Base-by-base conservation (phyloP, 2,329 filamentous ascomycete species). In the Exophiala phaeomuriformis region DNA sequence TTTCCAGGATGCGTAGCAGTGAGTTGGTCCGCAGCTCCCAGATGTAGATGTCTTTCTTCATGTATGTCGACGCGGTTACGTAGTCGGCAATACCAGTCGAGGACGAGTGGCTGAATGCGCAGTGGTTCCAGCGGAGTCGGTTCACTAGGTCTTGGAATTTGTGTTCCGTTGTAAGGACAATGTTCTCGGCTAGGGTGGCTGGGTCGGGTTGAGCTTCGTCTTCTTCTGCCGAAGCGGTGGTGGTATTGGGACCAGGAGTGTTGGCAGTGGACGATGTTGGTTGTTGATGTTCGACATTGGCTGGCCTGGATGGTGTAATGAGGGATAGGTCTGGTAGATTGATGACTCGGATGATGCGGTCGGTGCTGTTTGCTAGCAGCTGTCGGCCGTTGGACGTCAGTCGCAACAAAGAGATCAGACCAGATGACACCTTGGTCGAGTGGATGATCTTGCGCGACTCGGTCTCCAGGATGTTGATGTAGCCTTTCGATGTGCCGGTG, bases 141-240 rank as follows among this genome's bases (percentile, higher is more conserved):
- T 98, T 97, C 47, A 98, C 93, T 3, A 97, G 86, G 67, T 98
- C 94, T 69, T 97, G 90, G 64, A 97, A 98, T 67, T 96, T 97
- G 73, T 98, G 93, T 70, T 98, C 91, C 8, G 96, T 82, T 39
- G 93, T 88, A 39, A 98, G 77, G 64, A 91, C 85, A 64, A 98
- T 85, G 30, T 86, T 91, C 30, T 59, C 56, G 29, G 61, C 55
- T 5, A 61, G 51, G 2, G 62, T 61, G 63, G 94, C 86, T 19
- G 86, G 81, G 61, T 95, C 87, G 41, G 95, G 78, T 63, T 86
- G 49, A 31, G 19, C 19, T 19, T 63, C 55, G 77, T 7, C 80
- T 77, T 37, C 86, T 39, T n/a, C 36, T n/a, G 36, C 36, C 5
- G 8, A 7, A 39, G 36, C 4, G 10, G 36, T 4, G 36, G 36